Base-by-base conservation (phyloP, 2,329 filamentous ascomycete species). In the Verticillium nubilum region DNA sequence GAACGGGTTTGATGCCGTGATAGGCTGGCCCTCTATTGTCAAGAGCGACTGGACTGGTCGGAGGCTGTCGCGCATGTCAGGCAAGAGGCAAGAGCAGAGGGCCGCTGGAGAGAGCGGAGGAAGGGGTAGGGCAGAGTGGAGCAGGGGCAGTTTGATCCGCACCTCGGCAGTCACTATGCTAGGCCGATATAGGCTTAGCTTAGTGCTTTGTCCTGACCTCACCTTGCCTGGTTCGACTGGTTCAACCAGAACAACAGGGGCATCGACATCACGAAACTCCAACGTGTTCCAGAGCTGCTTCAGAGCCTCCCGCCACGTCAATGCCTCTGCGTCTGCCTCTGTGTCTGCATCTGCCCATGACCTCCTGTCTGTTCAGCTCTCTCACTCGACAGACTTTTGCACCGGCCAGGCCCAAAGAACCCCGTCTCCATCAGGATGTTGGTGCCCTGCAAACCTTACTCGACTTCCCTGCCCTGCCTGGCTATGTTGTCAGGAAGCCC, bases 271-370 rank as follows among this genome's bases (percentile, higher is more conserved):
- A 52, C 76, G 77, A 80, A 80, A 80, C 78, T 68, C 64, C 64
- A 67, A 69, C 68, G 59, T 76, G 78, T 80, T 75, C 72, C 78
- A 80, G 72, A 67, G 73, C 66, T 79, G 78, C 77, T 72, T 79
- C 78, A 79, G 71, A 67, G 63, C 63, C 70, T 61, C 68, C 62
- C 62, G 65, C 64, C 61, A 66, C 61, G 52, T 62, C 61, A 60
- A 66, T 67, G 65, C 68, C 42, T 50, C 42, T 50, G 9, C 29
- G 9, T 9, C 9, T 9, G 9, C 13, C 55, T 66, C 6, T 31
- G 29, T 31, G 9, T 31, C n/a, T n/a, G n/a, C n/a, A n/a, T n/a
- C n/a, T n/a, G n/a, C n/a, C n/a, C n/a, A n/a, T n/a, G n/a, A n/a
- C n/a, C n/a, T n/a, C n/a, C n/a, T n/a, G n/a, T 5, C 29, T 31